Evolutionary conservation across 352 stramenopile species (phyloP), one percentile per base, ranked within the genome.

Genomic region (Paralagenidium karlingii): DNA sequence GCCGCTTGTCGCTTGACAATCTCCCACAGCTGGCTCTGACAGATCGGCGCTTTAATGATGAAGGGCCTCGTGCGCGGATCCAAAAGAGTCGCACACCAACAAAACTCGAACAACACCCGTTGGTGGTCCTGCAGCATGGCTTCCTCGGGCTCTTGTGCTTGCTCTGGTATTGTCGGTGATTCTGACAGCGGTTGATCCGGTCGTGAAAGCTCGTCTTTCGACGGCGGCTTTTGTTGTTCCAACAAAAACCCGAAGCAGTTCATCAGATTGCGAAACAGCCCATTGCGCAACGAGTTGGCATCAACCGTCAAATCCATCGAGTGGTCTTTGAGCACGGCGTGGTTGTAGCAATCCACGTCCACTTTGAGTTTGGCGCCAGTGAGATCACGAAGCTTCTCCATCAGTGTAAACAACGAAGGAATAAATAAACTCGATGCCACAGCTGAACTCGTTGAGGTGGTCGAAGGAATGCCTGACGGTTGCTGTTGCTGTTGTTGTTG

Each of bases 11-110:
- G 33, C 40, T 86, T 83, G 31, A 83, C 62, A 24, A 86, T 43
- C 24, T 82, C 67, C 73, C 73, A 86, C 22, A 81, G 77, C 12
- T 83, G 59, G 4, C 61, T 34, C 36, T 68, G 58, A 1, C 57
- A 47, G 16, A 86, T 33, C 30, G 73, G 58, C 9, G 68, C 73
- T 22, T 86, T 86, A 38, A 86, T 70, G 34, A 86, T 79, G 25
- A 86, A 82, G 7, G 69, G 58, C 0, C 69, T 62, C n/a, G 73
- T 86, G 3, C 73, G 68, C 30, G 73, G 73, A 34, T 86, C 73
- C 26, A 86, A 41, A 34, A 86, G 57, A 6, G 73, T 86, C 22
- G 73, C 67, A 2, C 53, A 68, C 73, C 73, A 86, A 19, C 83
- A 39, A 11, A 70, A 44, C 21, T 82, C 75, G 40, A 86, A 86